A percentile compares a stretch with the other conserved stretches of the same genome.
phyloP scores from a whole-genome alignment of 768 basidiomycete species.

The Lyophyllum shimeji region DNA sequence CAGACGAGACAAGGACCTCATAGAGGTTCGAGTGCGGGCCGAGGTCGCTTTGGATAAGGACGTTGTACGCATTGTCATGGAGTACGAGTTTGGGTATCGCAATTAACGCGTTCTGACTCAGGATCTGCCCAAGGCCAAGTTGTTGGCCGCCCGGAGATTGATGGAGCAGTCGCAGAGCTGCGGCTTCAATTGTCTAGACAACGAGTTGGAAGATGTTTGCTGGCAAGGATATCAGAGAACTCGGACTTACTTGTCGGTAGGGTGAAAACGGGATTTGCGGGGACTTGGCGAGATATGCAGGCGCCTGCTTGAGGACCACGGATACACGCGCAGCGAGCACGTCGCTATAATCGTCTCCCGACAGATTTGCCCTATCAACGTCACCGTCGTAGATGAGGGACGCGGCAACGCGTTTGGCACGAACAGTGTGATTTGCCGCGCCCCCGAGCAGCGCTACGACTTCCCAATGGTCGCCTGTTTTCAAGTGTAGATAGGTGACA shows the following conservation, averaged over 20 bases:
- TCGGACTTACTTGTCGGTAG: conserved; percentile 6
- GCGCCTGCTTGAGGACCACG: conserved; percentile 5
- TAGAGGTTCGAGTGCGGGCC: conserved; percentile 4
- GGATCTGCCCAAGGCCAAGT: neutral
- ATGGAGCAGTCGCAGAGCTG: neutral
- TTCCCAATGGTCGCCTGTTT: conserved; percentile 1
- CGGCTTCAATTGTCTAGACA: conserved; percentile 8
- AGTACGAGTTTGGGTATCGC: neutral
- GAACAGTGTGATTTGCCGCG: conserved; percentile 1
- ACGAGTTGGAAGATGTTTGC: neutral
- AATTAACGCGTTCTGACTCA: neutral
- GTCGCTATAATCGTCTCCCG: neutral
- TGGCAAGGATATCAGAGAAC: neutral
- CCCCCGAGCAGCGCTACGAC: neutral
- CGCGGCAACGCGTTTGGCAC: neutral
- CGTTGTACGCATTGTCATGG: neutral
- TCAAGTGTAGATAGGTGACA: neutral
- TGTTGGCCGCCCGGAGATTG: neutral
- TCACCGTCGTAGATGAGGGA: neutral
- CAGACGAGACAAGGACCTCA: conserved; percentile 1
- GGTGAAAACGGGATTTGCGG: conserved; percentile 7
- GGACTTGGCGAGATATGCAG: conserved; percentile 3
- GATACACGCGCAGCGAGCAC: neutral
- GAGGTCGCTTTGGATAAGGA: conserved; percentile 5
- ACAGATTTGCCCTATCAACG: neutral